Evolutionary conservation across 2,329 filamentous ascomycete species (phyloP), one percentile per base, ranked within the genome.

Genomic region (Epichloe uncinata): DNA sequence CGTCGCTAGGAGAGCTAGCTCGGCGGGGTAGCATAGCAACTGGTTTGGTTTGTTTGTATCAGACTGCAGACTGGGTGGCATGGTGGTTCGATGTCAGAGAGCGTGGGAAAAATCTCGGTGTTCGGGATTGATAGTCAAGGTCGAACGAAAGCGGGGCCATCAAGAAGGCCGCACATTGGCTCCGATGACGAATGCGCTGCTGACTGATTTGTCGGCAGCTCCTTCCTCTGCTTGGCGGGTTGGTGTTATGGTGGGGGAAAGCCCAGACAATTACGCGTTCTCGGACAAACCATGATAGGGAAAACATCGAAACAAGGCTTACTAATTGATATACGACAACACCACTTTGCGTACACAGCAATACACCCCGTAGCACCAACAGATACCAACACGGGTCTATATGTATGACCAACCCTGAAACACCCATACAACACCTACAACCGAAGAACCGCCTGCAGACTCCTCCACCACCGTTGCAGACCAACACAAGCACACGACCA

Each of bases 41-140:
- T 41, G 8, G 9, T 5, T 20, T 20, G n/a, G 15, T 41, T 15
- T 18, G 7, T 41, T 15, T 41, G 9, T 41, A 13, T 41, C 38
- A n/a, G 22, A 7, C 22, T 30, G 8, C 38, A n/a, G 22, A 7
- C 22, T 30, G 8, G 30, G 30, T 30, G 30, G 12, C 40, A 15
- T 20, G 9, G 8, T 5, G 18, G 16, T 12, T 42, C 9, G 12
- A 42, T 4, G n/a, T 16, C 38, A 18, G 16, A 22, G 26, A 5
- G 33, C 11, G n/a, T 18, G 26, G 50, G 50, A 38, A 16, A 22
- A 15, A 55, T 48, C 50, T 56, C 55, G 55, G 55, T 11, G n/a
- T 56, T 56, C 55, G 55, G 55, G 18, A 47, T 55, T 52, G 49
- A 36, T 15, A 13, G 35, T 20, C 15, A 5, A 48, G 35, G n/a